Evolutionary conservation across 2,329 filamentous ascomycete species (phyloP).

Genomic region (Thermothelomyces thermophilus): DNA sequence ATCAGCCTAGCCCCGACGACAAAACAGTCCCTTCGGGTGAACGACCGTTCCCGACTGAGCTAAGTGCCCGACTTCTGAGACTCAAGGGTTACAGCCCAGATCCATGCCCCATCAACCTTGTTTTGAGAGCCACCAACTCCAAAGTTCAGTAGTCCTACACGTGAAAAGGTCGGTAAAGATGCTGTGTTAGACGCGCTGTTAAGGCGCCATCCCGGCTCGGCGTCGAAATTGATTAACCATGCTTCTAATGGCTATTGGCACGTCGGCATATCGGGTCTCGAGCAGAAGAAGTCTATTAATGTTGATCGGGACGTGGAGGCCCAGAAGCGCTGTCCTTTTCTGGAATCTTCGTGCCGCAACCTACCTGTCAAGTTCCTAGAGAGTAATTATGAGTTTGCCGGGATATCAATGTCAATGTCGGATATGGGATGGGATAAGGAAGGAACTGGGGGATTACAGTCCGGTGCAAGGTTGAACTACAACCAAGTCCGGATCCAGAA

Average conservation of each 20-base stretch:
- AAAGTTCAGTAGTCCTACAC: slow-evolving; percentile 9
- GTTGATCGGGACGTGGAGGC: background rate
- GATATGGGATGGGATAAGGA: background rate
- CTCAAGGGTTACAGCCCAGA: no score
- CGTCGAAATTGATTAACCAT: background rate
- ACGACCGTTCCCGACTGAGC: no score
- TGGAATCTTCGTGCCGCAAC: background rate
- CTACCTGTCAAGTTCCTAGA: slow-evolving; percentile 1
- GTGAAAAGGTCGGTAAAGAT: slow-evolving; percentile 2
- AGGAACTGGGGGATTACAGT: background rate
- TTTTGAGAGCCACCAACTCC: slow-evolving; percentile 4
- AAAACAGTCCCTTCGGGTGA: background rate
- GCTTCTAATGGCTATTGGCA: background rate
- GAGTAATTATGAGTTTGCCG: background rate
- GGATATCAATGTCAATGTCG: slow-evolving; percentile 7
- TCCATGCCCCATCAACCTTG: background rate
- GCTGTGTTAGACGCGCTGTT: slow-evolving; percentile 5
- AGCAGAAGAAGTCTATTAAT: background rate
- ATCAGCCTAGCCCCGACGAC: background rate
- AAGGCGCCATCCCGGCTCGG: background rate
- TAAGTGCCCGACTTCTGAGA: no score
- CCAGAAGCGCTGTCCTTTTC: no score
- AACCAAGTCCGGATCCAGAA: slow-evolving; percentile 5
- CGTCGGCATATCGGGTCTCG: background rate
- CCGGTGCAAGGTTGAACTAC: slow-evolving; percentile 15